These are phyloP conservation scores for Chalaropsis thielavioides DNA, from an alignment of 2,329 filamentous ascomycete species.

Conservation along the genomic window DNA sequence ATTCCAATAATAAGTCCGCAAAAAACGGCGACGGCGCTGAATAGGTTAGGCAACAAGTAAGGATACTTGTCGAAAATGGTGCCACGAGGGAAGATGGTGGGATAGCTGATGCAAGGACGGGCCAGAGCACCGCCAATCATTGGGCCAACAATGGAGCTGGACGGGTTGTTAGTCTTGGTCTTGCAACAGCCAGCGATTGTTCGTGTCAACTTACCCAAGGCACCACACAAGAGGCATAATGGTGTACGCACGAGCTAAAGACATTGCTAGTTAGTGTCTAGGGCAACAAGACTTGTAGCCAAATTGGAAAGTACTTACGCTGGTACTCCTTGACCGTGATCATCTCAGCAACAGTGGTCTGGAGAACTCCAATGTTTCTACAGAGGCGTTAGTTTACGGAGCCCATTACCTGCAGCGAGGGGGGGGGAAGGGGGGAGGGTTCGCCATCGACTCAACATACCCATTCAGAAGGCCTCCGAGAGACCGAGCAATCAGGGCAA, in stretches of 20 bases:
- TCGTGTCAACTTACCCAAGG: constrained; percentile 49
- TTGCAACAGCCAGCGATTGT: neutral
- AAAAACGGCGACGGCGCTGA: constrained; percentile 66
- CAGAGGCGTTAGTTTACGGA: constrained; percentile 2
- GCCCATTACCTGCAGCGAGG: neutral
- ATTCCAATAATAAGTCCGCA: constrained; percentile 65
- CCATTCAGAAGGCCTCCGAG: constrained; percentile 86
- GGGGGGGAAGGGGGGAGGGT: too few relatives aligned
- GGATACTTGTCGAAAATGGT: constrained; percentile 77
- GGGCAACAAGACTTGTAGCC: neutral
- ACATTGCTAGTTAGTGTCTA: constrained; percentile 21
- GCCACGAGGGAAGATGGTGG: constrained; percentile 52
- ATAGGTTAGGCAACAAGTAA: constrained; percentile 83
- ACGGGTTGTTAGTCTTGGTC: neutral
- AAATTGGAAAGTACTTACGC: constrained; percentile 38
- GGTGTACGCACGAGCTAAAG: constrained; percentile 71
- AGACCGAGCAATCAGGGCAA: constrained; percentile 75
- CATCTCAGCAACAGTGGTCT: constrained; percentile 88
- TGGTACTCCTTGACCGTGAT: constrained; percentile 89
- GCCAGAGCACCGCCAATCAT: constrained; percentile 83
- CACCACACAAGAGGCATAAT: constrained; percentile 99
- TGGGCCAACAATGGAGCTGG: constrained; percentile 76
- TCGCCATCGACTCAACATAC: too few relatives aligned
- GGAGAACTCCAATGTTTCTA: constrained; percentile 85
- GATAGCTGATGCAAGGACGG: constrained; percentile 71